A percentile compares a stretch with the other conserved stretches of the same genome.
Evolutionary conservation across 2,329 filamentous ascomycete genomes (phyloP).

Genomic region (Metarhizium guizhouense): DNA sequence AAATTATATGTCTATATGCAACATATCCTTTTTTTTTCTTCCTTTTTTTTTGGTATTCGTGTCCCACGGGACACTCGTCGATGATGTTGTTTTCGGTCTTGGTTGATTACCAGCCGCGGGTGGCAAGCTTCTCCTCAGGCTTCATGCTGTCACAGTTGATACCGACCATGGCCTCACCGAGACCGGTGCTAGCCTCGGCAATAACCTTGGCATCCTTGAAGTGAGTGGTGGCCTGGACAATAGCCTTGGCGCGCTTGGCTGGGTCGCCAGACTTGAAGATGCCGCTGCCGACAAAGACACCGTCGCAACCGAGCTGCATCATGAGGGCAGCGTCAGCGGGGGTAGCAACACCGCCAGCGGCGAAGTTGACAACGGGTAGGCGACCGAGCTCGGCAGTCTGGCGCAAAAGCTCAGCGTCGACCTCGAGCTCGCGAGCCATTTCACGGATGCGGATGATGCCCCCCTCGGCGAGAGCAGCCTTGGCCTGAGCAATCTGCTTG

Average conservation of each 20-base stretch:
- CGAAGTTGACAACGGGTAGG: conserved; percentile 94
- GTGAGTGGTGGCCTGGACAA: conserved; percentile 89
- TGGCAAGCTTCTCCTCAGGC: conserved; percentile 73
- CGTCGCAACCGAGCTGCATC: conserved; percentile 99
- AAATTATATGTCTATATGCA: neutral
- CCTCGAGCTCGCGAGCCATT: conserved; percentile 73
- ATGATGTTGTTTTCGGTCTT: neutral
- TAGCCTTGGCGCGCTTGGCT: conserved; percentile 81
- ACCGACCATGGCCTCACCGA: conserved; percentile 98
- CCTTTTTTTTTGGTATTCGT: neutral
- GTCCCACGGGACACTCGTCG: neutral
- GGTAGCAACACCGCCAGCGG: conserved; percentile 97
- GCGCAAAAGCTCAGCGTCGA: conserved; percentile 69
- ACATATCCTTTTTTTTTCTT: neutral
- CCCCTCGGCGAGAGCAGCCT: conserved; percentile 56
- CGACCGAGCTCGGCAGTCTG: conserved; percentile 82
- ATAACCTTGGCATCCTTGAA: conserved; percentile 78
- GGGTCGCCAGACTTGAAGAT: conserved; percentile 97
- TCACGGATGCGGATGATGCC: conserved; percentile 50
- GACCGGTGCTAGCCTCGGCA: conserved; percentile 75
- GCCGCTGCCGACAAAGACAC: conserved; percentile 91
- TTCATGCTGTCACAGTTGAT: conserved; percentile 77
- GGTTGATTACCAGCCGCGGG: conserved; percentile 65
- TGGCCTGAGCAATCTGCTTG: conserved; percentile 69
- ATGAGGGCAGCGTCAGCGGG: conserved; percentile 90